Evolutionary conservation across 2,329 filamentous ascomycete species (phyloP), one percentile per base, ranked within the genome.

Genomic region (Parascedosporium putredinis): DNA sequence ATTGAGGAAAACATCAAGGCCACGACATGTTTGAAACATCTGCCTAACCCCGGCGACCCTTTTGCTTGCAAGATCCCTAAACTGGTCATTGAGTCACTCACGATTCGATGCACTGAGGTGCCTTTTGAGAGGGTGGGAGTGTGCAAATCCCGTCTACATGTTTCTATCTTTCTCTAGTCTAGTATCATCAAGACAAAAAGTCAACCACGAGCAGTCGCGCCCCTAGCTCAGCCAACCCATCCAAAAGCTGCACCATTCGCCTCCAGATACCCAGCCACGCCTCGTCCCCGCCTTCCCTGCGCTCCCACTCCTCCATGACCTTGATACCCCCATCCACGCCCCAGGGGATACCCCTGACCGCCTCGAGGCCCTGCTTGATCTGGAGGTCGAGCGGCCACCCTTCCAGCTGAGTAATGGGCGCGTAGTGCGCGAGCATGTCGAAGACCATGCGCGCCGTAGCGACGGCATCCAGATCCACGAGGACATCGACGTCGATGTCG

Each of bases 381-480:
- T 68, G 60, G 2, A 56, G 57, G 29, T 69, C 57, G 2, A 77
- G 62, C 23, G 66, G 66, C 70, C 74, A 78, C 5, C 70, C 68
- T 5, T 66, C 61, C 5, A 67, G 66, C 53, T 73, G 69, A 4
- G 65, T 70, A 24, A 60, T 55, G 0, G 68, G 67, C 1, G 64
- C 68, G 43, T 70, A 67, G 25, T 66, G 61, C 18, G 71, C 54
- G 10, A 74, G 65, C 56, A 81, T 66, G 33, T 70, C 62, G 49
- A 79, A 62, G 12, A 81, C 58, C 50, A 72, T 71, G 55, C 81
- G 75, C 53, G 72, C 74, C 46, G 79, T 62, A 8, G 71, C 73
- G 3, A 76, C 67, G 53, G 75, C 74, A 51, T 80, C 76, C 8
- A 74, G 68, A 14, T 67, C 64, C 3, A 60, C 58, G 16, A 79